These are phyloP conservation scores for Guillardia theta DNA, from an alignment of 78 protist species.

Conservation along the genomic window DNA sequence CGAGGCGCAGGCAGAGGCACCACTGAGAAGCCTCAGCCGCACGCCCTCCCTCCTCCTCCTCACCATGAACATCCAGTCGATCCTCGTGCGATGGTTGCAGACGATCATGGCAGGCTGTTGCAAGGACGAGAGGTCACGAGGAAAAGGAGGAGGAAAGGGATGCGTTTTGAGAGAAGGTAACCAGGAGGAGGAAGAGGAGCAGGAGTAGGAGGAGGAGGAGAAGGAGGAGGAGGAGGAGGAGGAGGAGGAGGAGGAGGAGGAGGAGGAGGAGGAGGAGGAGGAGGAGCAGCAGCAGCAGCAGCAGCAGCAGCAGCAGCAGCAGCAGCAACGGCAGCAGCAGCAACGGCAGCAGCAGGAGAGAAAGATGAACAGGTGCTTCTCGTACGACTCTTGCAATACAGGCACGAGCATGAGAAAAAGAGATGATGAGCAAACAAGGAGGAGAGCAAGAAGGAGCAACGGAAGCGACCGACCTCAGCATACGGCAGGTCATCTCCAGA, in stretches of 20 bases:
- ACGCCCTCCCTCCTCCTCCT: neutral
- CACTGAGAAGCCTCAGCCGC: neutral
- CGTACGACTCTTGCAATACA: neutral
- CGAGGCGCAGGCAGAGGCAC: neutral
- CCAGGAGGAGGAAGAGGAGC: too few species aligned
- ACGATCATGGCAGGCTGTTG: neutral
- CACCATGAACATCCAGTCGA: slow-evolving; percentile 21
- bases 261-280: neutral
- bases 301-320: neutral
- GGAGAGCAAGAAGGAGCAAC: neutral
- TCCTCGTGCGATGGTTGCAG: neutral
- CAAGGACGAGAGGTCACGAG: too few species aligned
- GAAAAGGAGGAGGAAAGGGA: too few species aligned
- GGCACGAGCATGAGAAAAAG: neutral
- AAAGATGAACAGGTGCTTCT: neutral
- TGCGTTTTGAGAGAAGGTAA: too few species aligned
- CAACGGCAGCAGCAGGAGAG: neutral
- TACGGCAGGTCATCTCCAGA: neutral
- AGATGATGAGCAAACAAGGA: neutral
- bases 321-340: neutral
- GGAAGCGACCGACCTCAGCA: neutral
- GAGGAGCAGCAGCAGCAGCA: neutral
- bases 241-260: neutral
- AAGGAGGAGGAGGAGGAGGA: too few species aligned
- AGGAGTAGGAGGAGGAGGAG: too few species aligned